Evolutionary conservation across 2,329 filamentous ascomycete genomes (phyloP), one percentile per base, ranked within the genome.

Genomic region (Aureobasidium sp.): DNA sequence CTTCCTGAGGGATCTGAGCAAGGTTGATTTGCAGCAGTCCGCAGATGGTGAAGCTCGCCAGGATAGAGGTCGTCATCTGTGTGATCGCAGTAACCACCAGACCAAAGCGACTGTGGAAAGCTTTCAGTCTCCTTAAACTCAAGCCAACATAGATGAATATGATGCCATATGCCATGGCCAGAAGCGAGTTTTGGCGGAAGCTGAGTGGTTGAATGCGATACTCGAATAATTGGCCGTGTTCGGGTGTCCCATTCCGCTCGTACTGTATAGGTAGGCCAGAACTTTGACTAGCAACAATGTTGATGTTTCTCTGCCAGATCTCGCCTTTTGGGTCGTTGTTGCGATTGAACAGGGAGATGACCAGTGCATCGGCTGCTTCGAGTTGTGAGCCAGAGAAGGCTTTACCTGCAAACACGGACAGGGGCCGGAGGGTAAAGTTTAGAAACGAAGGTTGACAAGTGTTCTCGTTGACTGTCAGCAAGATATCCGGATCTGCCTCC

Each of bases 381-480:
- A 93, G 78, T 58, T 78, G 81, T 12, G 84, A 81, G 62, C 88
- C 83, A 62, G 86, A 81, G 66, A 91, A 92, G 4, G 81, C 80
- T 70, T 92, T 91, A n/a, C 89, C 89, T 62, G 88, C 90, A 67
- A 93, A 91, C 19, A 92, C 88, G 58, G 89, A 90, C 2, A 88
- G 89, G 68, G 90, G 89, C 11, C 88, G 82, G 31, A 93, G 75
- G 0, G 88, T 90, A 47, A 91, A 78, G 70, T 91, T 90, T 68
- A 89, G 83, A 1, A 83, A 83, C 0, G 88, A 89, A 1, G 82
- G 81, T 64, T 82, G 82, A 0, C 77, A 80, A 60, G 84, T 84
- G 64, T 77, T 81, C 59, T 82, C 75, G 67, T 92, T 91, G 68
- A 92, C 85, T 0, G 89, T 92, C 1, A 74, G 72, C 3, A 91